These are phyloP conservation scores for Phialocephala sp. DNA, from an alignment of 2,329 filamentous ascomycete genomes.

Conservation along the genomic window DNA sequence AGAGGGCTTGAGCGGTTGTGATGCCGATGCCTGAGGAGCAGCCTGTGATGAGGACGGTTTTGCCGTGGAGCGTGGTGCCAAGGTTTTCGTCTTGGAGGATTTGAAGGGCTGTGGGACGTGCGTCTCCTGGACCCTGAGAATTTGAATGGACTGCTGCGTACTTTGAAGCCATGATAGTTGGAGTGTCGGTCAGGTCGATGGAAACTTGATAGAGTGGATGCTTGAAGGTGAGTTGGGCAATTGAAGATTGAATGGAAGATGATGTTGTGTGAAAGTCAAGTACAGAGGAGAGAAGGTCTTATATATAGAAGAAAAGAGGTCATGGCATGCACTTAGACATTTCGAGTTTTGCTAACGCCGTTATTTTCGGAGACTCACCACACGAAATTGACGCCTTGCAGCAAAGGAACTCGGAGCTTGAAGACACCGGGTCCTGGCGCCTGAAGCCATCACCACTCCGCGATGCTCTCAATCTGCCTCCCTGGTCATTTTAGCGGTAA, in stretches of 20 bases:
- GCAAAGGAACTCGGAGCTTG: too few relatives aligned
- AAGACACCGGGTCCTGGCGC: too few relatives aligned
- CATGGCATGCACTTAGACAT: background rate
- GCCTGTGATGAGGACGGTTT: constrained; percentile 46
- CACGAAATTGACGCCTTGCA: background rate
- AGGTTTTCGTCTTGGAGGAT: constrained; percentile 39
- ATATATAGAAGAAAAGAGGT: background rate
- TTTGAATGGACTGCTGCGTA: constrained; percentile 27
- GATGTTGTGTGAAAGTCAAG: background rate
- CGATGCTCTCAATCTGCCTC: background rate
- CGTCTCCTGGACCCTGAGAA: constrained; percentile 37
- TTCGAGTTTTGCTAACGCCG: background rate
- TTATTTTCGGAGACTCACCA: background rate
- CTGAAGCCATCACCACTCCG: background rate
- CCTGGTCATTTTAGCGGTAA: background rate
- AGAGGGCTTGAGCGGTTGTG: constrained; percentile 45
- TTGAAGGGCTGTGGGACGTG: constrained; percentile 44
- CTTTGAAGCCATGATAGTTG: constrained; percentile 4
- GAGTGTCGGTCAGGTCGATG: background rate
- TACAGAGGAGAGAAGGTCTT: background rate
- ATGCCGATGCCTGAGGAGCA: constrained; percentile 46
- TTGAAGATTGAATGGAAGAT: background rate
- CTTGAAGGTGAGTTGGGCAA: background rate
- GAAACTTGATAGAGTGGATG: background rate
- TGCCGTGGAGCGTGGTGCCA: constrained; percentile 45